Percentiles rank a stretch among this genome's conserved stretches.
Conservation (phyloP, 2,329 filamentous ascomycete species). For the Ophiostoma ulmi region DNA sequence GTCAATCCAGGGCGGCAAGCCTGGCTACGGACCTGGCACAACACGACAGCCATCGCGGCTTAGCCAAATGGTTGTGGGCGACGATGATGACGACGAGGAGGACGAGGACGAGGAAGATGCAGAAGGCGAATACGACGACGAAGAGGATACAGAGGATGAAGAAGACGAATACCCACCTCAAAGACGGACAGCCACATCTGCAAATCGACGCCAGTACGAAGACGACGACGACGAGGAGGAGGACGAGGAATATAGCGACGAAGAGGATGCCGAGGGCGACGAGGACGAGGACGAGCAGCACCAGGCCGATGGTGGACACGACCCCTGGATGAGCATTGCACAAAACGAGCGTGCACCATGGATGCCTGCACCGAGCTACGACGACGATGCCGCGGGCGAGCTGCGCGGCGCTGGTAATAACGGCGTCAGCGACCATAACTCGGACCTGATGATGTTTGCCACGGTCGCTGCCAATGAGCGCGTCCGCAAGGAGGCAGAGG, state of each 20-base stretch:
- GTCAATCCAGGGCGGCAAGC: slow-evolving; percentile 37
- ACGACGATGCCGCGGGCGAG: slow-evolving; percentile 15
- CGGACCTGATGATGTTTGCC: slow-evolving; percentile 51
- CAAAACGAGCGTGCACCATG: slow-evolving; percentile 22
- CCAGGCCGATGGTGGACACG: slow-evolving; percentile 26
- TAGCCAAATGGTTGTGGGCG: slow-evolving; percentile 41
- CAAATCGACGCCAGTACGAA: slow-evolving; percentile 5
- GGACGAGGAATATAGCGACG: slow-evolving; percentile 39
- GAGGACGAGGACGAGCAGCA: slow-evolving; percentile 33
- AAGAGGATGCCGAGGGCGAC: slow-evolving; percentile 36
- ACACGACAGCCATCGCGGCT: slow-evolving; percentile 46
- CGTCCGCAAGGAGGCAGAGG: slow-evolving; percentile 51
- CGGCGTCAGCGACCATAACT: slow-evolving; percentile 22
- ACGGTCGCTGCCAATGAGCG: slow-evolving; percentile 49
- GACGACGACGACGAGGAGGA: slow-evolving; percentile 30
- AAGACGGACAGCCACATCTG: not conserved
- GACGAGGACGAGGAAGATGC: slow-evolving; percentile 40
- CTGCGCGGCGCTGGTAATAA: slow-evolving; percentile 36
- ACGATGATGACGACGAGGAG: slow-evolving; percentile 38
- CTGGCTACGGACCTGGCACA: slow-evolving; percentile 11
- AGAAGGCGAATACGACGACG: slow-evolving; percentile 38
- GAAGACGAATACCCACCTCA: slow-evolving; percentile 26
- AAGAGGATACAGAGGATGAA: slow-evolving; percentile 37
- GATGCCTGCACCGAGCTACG: slow-evolving; percentile 22
- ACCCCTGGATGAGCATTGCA: slow-evolving; percentile 27